Evolutionary conservation across 2,329 filamentous ascomycete species (phyloP), one percentile per base, ranked within the genome.

Genomic region (Fusarium acutatum): DNA sequence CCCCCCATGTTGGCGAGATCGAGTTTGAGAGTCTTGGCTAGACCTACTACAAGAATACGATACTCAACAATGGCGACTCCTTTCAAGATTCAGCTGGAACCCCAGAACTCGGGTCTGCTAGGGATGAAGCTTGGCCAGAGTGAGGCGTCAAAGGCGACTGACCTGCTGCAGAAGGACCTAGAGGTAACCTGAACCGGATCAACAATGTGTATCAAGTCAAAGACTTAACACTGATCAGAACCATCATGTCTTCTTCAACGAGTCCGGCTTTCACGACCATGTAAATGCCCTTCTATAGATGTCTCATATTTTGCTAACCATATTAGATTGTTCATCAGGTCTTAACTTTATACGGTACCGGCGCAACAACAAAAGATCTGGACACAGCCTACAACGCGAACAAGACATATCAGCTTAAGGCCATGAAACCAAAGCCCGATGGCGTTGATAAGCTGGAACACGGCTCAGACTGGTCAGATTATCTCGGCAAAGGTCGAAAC

Each of bases 211-310:
- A n/a, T 17, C 20, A 10, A 41, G 30, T 14, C 12, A 34, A 20
- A 34, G 34, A 5, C 67, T 77, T 77, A 38, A 73, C 38, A 28
- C 20, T 7, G 32, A 43, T 15, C 12, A 63, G 82, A 76, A 75
- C 22, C 89, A 95, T 75, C 93, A 97, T 79, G 92, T 95, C 65
- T 97, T 92, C 83, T 97, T 95, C 86, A 97, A 96, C 69, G 68
- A 87, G 0, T 78, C 81, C 4, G 92, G 92, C 1, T 97, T 93
- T 71, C 95, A 98, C 78, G 94, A 97, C 80, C 95, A 97, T 78
- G 94, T 87, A 83, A 77, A 80, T 65, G 5, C 13, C 13, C 50
- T 10, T 18, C 7, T 14, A 3, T 12, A 22, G 18, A 3, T 37
- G 14, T 8, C 34, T 14, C 8, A 18, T 12, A 40, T 8, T 22